A percentile compares a stretch with the other conserved stretches of the same genome.
Conservation (phyloP, 139 green algal genomes). For the Ettlia oleoabundans region DNA sequence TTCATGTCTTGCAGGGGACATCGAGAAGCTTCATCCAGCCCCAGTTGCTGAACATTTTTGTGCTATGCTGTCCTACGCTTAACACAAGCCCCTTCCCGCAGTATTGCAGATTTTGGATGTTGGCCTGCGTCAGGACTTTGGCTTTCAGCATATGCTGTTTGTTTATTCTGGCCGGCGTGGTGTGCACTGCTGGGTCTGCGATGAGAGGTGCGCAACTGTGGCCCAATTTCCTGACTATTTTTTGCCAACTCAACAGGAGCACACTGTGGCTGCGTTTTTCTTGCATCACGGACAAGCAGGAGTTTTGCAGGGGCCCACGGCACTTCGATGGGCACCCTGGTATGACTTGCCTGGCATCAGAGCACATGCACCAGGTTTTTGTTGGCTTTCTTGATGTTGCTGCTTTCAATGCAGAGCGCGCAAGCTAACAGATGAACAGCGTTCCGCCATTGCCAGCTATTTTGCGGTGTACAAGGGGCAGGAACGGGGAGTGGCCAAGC, state of each 20-base stretch:
- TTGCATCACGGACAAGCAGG: too few species aligned
- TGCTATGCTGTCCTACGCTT: too few species aligned
- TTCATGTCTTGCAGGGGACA: too few species aligned
- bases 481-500: slow-evolving; percentile 62
- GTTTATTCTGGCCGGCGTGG: slow-evolving; percentile 96
- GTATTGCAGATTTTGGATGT: slow-evolving; percentile 81
- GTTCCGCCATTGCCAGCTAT: slow-evolving; percentile 85
- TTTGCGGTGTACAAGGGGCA: slow-evolving; percentile 87
- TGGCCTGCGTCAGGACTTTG: slow-evolving; percentile 92
- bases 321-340: too few species aligned
- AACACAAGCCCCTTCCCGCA: too few species aligned
- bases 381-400: too few species aligned
- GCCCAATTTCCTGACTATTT: too few species aligned
- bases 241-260: too few species aligned
- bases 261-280: slow-evolving; percentile 1
- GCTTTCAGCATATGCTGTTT: slow-evolving; percentile 96
- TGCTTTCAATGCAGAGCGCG: slow-evolving; percentile 77
- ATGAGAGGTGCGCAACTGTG: slow-evolving; percentile 68
- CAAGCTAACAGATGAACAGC: slow-evolving; percentile 87
- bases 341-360: neutral
- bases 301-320: too few species aligned
- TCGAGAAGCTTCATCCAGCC: too few species aligned
- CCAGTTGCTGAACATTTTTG: too few species aligned
- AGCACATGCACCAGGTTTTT: too few species aligned
- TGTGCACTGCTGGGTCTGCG: slow-evolving; percentile 98